These are phyloP conservation scores for Phytophthora crassamura DNA, from an alignment of 352 stramenopile genomes.

Conservation along the genomic window DNA sequence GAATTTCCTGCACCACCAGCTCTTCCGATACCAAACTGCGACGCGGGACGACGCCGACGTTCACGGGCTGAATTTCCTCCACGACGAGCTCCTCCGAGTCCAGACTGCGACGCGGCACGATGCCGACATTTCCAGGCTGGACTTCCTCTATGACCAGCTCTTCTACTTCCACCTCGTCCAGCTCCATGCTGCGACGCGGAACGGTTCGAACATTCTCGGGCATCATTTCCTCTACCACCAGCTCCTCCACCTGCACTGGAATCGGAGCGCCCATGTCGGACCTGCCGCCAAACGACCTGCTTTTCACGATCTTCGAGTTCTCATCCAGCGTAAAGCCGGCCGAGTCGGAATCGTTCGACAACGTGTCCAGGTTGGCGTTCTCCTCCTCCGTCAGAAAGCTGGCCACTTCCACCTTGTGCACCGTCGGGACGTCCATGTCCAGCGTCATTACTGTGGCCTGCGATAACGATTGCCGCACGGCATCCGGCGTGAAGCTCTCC, in stretches of 20 bases:
- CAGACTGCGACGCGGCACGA: slow-evolving; percentile 26
- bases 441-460: slow-evolving; percentile 35
- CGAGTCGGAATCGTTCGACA: slow-evolving; percentile 47
- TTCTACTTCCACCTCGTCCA: slow-evolving; percentile 30
- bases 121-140: slow-evolving; percentile 30
- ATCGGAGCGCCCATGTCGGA: slow-evolving; percentile 11
- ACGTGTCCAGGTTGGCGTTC: slow-evolving; percentile 37
- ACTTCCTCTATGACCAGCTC: slow-evolving; percentile 41
- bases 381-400: slow-evolving; percentile 59
- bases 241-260: slow-evolving; percentile 47
- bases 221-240: slow-evolving; percentile 62
- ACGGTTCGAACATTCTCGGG: slow-evolving; percentile 40
- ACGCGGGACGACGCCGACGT: slow-evolving; percentile 11
- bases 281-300: slow-evolving; percentile 31
- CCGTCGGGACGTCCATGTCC: slow-evolving; percentile 33
- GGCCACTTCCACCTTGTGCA: slow-evolving; percentile 54
- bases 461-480: slow-evolving; percentile 29
- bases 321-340: slow-evolving; percentile 49
- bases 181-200: slow-evolving; percentile 32
- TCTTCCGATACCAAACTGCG: slow-evolving; percentile 15
- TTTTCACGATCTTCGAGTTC: slow-evolving; percentile 54
- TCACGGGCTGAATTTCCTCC: no score
- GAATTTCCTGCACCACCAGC: slow-evolving; percentile 24
- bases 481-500: slow-evolving; percentile 23
- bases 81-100: slow-evolving; percentile 16